A percentile compares a stretch with the other conserved stretches of the same genome.
These are phyloP conservation scores for Mycena kentingensis DNA, from an alignment of 768 basidiomycete species.

Conservation along the genomic window DNA sequence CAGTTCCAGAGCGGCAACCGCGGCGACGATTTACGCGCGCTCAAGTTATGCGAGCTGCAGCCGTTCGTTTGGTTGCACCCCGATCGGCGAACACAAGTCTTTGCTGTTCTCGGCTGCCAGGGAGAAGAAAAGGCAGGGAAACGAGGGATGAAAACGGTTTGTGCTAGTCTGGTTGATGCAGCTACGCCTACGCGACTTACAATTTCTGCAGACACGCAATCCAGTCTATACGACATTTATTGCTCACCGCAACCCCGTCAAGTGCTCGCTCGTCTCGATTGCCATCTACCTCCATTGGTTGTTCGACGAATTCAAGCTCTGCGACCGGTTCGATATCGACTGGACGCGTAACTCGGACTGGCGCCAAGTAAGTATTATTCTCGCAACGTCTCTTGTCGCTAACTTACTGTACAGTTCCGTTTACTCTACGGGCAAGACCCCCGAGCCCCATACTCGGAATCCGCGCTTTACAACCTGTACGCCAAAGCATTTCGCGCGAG, in stretches of 20 bases:
- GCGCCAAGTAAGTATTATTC: conserved; percentile 24
- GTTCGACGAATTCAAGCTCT: conserved; percentile 24
- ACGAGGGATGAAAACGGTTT: conserved; percentile 30
- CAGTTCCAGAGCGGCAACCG: conserved; percentile 24
- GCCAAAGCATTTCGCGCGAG: too few relatives aligned
- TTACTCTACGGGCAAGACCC: too few relatives aligned
- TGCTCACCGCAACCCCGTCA: conserved; percentile 26
- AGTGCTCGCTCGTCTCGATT: conserved; percentile 32
- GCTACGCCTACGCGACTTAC: too few relatives aligned
- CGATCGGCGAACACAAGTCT: conserved; percentile 11
- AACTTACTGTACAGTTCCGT: too few relatives aligned
- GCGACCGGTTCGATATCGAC: conserved; percentile 23
- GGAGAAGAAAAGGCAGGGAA: conserved; percentile 21
- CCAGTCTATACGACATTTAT: conserved; percentile 32
- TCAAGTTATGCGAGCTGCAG: conserved; percentile 24
- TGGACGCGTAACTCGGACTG: conserved; percentile 31
- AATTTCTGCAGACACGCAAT: conserved; percentile 28
- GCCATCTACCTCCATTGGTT: conserved; percentile 31
- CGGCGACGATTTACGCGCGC: conserved; percentile 26
- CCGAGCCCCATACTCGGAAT: too few relatives aligned
- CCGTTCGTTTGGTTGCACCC: conserved; percentile 24
- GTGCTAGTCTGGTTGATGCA: too few relatives aligned
- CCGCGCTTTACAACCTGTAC: too few relatives aligned
- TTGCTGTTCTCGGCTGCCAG: conserved; percentile 15
- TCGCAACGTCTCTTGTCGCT: conserved; percentile 8